Percentiles rank a stretch among this genome's conserved stretches.
phyloP scores from a whole-genome alignment of 345 rosid species.

The Populus ilicifolia region DNA sequence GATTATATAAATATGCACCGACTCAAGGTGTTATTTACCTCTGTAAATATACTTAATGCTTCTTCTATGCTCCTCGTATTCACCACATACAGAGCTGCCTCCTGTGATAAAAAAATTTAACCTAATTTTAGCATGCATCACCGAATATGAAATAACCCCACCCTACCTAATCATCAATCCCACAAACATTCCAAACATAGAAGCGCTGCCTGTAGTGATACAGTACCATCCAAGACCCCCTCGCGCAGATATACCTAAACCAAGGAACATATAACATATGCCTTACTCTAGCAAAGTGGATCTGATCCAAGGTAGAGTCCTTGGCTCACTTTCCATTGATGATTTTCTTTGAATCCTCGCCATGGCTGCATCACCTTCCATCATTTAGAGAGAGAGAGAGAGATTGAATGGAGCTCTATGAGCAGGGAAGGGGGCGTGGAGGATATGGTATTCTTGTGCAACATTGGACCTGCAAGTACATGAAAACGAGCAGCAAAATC shows the following conservation, averaged over 20 bases:
- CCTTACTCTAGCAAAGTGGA: constrained; percentile 43
- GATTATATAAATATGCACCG: not conserved
- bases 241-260: not conserved
- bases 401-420: too few relatives aligned
- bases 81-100: constrained; percentile 47
- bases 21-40: constrained; percentile 21
- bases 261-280: too few relatives aligned
- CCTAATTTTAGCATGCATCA: not conserved
- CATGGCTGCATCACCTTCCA: not conserved
- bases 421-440: too few relatives aligned
- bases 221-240: too few relatives aligned
- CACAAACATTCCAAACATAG: not conserved
- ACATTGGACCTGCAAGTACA: not conserved
- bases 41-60: constrained; percentile 42
- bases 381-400: not conserved
- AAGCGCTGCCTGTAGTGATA: not conserved
- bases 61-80: constrained; percentile 40
- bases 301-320: constrained; percentile 40
- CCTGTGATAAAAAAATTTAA: constrained; percentile 20
- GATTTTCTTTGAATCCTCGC: constrained; percentile 28
- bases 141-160: not conserved
- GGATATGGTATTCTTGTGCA: not conserved
- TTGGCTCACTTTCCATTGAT: constrained; percentile 48
- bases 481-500: not conserved
- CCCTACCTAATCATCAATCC: not conserved